Base-by-base conservation (phyloP, 257 asterid genomes). In the Nicotiana tabacum region DNA sequence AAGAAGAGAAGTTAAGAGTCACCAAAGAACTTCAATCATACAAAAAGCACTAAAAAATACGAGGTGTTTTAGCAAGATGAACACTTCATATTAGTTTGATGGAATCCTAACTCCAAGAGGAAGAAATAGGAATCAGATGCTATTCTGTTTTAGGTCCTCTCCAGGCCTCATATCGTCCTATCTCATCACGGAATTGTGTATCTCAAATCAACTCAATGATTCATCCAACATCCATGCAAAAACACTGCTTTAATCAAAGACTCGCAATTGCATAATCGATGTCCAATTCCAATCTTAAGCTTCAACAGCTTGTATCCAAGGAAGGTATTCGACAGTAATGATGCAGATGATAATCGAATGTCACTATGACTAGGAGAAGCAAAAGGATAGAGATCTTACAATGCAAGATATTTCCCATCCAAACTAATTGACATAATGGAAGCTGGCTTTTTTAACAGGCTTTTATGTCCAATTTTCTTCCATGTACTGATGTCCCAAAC, bases 381-480 rank as follows among this genome's bases (percentile, higher is more conserved):
- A 77, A 61, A 57, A 46, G 70, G 65, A 43, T 18, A 57, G 13
- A 30, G 65, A n/a, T 89, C 99, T 91, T 88, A 96, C 99, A 91
- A 85, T 69, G 93, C 96, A 81, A 96, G 97, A 90, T 96, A 96
- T 87, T 96, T 96, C 82, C 99, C 99, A 57, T 96, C 99, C 88
- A 90, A 88, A 84, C 99, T 96, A 56, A 87, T 81, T 64, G 99
- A 90, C 97, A 96, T 89, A 57, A 91, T 85, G 83, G 98, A 87
- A 84, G 97, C 91, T 77, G 95, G 93, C 88, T 94, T 96, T 82
- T 87, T 89, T 46, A 93, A 89, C 55, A 94, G 82, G 84, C 92
- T 89, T 90, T 90, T 95, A 91, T 93, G 93, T 80, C 99, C 99
- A 83, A 96, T 85, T 88, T 89, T 96, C 81, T 89, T 88, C 99